phyloP scores from a whole-genome alignment of 2,329 filamentous ascomycete species.

The Elsinoe necatrix region DNA sequence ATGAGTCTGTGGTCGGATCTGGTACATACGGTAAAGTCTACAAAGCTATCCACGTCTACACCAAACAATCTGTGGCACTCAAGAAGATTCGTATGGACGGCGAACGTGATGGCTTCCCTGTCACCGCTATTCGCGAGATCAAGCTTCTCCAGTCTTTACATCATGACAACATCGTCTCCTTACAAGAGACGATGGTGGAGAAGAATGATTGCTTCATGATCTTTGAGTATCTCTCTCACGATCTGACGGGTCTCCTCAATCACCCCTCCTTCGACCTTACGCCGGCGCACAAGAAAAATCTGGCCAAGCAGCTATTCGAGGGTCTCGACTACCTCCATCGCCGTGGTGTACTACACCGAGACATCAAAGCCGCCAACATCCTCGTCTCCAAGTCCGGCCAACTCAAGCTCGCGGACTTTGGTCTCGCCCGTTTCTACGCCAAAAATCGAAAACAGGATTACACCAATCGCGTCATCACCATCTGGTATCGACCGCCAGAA shows the following conservation, averaged over 20 bases:
- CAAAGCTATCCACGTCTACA: conserved; percentile 90
- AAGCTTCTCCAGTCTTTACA: conserved; percentile 81
- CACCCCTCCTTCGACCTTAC: conserved; percentile 86
- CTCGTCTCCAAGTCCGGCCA: conserved; percentile 84
- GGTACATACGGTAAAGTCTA: conserved; percentile 95
- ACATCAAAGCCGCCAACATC: conserved; percentile 94
- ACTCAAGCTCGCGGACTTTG: conserved; percentile 95
- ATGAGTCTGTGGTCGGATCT: conserved; percentile 90
- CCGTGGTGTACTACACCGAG: conserved; percentile 91
- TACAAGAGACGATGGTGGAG: conserved; percentile 95
- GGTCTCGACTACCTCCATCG: conserved; percentile 87
- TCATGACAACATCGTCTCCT: conserved; percentile 71
- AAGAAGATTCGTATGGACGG: conserved; percentile 93
- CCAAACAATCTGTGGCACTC: conserved; percentile 69
- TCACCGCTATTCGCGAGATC: conserved; percentile 85
- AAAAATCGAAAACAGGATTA: conserved; percentile 84
- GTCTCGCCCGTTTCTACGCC: conserved; percentile 88
- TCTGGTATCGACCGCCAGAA: conserved; percentile 93
- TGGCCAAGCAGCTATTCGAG: conserved; percentile 87
- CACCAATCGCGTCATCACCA: conserved; percentile 96
- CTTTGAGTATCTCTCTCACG: conserved; percentile 94
- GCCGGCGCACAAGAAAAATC: conserved; percentile 78
- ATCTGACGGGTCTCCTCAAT: conserved; percentile 88
- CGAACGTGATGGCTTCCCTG: conserved; percentile 81
- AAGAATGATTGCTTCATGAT: conserved; percentile 99